These are phyloP conservation scores for Xerocomellus amylosporus DNA, from an alignment of 768 basidiomycete species.

Conservation along the genomic window DNA sequence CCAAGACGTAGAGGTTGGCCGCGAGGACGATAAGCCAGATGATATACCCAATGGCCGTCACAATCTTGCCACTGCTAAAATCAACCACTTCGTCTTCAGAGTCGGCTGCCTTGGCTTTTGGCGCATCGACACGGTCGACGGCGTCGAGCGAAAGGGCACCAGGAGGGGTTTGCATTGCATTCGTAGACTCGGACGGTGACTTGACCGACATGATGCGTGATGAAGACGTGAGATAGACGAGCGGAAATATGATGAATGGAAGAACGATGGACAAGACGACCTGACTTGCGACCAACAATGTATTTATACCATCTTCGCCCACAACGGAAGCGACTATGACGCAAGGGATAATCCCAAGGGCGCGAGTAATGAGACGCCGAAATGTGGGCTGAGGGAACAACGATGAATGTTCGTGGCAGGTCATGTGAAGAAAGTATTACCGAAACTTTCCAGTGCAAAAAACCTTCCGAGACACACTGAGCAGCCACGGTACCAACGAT, in stretches of 20 bases:
- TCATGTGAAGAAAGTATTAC: constrained; percentile 36
- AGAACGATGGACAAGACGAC: constrained; percentile 81
- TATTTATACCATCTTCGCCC: constrained; percentile 67
- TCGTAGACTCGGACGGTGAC: constrained; percentile 3
- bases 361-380: constrained; percentile 79
- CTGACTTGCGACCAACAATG: constrained; percentile 82
- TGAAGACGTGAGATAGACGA: constrained; percentile 68
- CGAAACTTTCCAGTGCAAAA: constrained; percentile 82
- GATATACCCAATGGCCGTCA: constrained; percentile 47
- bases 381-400: constrained; percentile 53
- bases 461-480: constrained; percentile 88
- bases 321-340: constrained; percentile 72
- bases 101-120: constrained; percentile 2
- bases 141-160: background rate
- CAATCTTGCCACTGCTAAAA: constrained; percentile 58
- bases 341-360: constrained; percentile 80
- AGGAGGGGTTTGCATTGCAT: background rate
- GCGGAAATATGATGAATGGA: constrained; percentile 81
- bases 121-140: background rate
- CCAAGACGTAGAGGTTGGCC: constrained; percentile 78
- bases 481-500: constrained; percentile 89
- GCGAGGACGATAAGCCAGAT: constrained; percentile 66
- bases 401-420: constrained; percentile 28
- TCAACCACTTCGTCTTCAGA: constrained; percentile 46
- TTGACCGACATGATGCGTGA: constrained; percentile 68